Evolutionary conservation across 345 rosid genomes (phyloP), one percentile per base, ranked within the genome.

Genomic region (Eucalyptus erythrocorys): DNA sequence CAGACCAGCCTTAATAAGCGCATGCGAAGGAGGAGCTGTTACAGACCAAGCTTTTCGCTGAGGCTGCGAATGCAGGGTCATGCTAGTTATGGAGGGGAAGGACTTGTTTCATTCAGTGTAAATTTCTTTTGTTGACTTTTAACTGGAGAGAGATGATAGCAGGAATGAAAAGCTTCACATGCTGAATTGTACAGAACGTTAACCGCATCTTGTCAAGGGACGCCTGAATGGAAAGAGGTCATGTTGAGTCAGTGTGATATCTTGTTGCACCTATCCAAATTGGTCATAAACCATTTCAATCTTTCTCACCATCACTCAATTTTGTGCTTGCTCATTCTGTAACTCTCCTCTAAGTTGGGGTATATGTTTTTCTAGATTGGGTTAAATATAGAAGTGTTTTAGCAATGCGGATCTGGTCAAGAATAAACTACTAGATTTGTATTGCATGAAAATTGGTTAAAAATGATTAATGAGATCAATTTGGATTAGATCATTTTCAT

Each of bases 101-200:
- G 82, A 19, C 13, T 68, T 21, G 32, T 79, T 42, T 87, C n/a
- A 21, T 90, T 87, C 85, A 55, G 89, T 71, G 88, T 80, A 90
- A 66, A 90, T 87, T 84, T 88, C 32, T 66, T 34, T 3, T 26
- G 55, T 43, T 87, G 80, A 42, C 27, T 43, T 53, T 43, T 30
- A 37, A 42, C 43, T 57, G 57, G 49, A 43, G 49, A 40, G 88
- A 43, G 64, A 61, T 10, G 81, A 49, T 17, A 1, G 51, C 48
- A 4, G 87, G 47, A 51, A 55, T 43, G 68, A 55, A 55, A 32
- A 55, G 64, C 16, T 87, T 40, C 45, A 79, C 48, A 45, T 6
- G 64, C 85, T 43, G 82, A 88, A 84, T 34, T 90, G 92, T 91
- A 89, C 87, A 91, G 87, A 88, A 48, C 37, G 82, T 27, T 61